phyloP scores from a whole-genome alignment of 306 rosid species.

The Vigna trinervia region DNA sequence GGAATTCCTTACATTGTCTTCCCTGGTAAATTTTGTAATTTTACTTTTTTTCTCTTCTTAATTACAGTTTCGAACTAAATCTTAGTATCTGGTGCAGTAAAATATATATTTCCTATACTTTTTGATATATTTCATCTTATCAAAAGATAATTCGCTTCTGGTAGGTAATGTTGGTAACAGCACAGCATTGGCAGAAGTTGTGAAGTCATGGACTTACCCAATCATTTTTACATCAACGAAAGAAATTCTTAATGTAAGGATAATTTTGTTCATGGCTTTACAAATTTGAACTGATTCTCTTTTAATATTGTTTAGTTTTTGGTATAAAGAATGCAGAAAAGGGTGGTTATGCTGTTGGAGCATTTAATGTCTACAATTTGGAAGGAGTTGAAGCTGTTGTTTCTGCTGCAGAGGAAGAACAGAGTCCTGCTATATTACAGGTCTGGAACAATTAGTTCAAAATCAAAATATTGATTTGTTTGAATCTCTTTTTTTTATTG shows the following conservation, averaged over 20 bases:
- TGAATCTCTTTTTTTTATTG: constrained; percentile 20
- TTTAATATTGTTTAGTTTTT: constrained; percentile 33
- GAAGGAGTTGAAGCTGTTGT: constrained; percentile 96
- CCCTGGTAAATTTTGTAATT: constrained; percentile 66
- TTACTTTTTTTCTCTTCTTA: neutral
- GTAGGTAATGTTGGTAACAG: constrained; percentile 92
- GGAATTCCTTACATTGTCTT: constrained; percentile 98
- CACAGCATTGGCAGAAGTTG: constrained; percentile 82
- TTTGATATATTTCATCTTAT: constrained; percentile 31
- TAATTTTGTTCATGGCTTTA: constrained; percentile 29
- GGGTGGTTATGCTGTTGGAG: constrained; percentile 97
- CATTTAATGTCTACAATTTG: constrained; percentile 94
- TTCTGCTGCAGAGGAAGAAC: constrained; percentile 92
- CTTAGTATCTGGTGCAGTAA: constrained; percentile 22
- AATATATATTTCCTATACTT: constrained; percentile 15
- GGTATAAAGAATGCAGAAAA: constrained; percentile 71
- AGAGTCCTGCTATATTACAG: constrained; percentile 96
- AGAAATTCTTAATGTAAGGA: constrained; percentile 86
- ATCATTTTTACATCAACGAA: constrained; percentile 70
- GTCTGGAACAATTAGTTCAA: constrained; percentile 50
- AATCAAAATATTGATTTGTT: constrained; percentile 13
- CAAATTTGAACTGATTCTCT: constrained; percentile 29
- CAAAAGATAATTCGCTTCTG: constrained; percentile 39
- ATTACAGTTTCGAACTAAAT: constrained; percentile 17
- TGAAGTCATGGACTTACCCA: constrained; percentile 82